Evolutionary conservation across 306 rosid species (phyloP).

Genomic region (Cicer arietinum): DNA sequence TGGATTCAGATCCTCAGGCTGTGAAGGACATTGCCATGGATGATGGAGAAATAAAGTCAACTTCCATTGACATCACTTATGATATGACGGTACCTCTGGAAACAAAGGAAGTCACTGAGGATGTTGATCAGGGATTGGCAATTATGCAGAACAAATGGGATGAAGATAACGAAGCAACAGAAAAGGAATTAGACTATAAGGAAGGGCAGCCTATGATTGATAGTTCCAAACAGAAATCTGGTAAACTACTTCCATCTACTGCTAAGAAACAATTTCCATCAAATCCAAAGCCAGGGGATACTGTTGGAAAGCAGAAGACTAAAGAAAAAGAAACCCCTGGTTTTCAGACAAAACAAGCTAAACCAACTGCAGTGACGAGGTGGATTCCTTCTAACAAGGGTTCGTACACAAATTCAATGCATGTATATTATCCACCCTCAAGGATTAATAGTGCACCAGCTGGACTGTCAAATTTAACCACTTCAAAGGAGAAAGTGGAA

Average conservation of each 20-base stretch:
- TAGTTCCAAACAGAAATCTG: slow-evolving; percentile 59
- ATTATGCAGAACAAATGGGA: slow-evolving; percentile 53
- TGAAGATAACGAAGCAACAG: slow-evolving; percentile 56
- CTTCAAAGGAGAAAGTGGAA: slow-evolving; percentile 60
- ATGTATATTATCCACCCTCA: slow-evolving; percentile 79
- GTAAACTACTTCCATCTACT: slow-evolving; percentile 58
- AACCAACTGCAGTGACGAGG: slow-evolving; percentile 71
- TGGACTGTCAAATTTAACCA: slow-evolving; percentile 49
- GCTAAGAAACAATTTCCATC: slow-evolving; percentile 62
- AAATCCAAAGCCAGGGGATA: slow-evolving; percentile 60
- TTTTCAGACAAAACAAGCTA: slow-evolving; percentile 67
- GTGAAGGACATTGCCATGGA: slow-evolving; percentile 94
- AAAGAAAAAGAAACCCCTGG: slow-evolving; percentile 79
- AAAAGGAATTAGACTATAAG: slow-evolving; percentile 60
- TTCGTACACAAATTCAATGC: slow-evolving; percentile 76
- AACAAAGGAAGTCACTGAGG: slow-evolving; percentile 62
- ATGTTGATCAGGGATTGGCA: slow-evolving; percentile 50
- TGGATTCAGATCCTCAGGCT: slow-evolving; percentile 60
- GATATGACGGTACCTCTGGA: slow-evolving; percentile 55
- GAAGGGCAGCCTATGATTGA: slow-evolving; percentile 57
- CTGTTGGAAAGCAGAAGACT: slow-evolving; percentile 59
- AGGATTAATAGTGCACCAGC: slow-evolving; percentile 77
- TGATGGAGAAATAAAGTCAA: slow-evolving; percentile 70
- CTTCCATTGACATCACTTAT: slow-evolving; percentile 45
- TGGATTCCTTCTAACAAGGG: slow-evolving; percentile 91